phyloP scores from a whole-genome alignment of 2,329 filamentous ascomycete species.

The Hymenoscyphus linearis region DNA sequence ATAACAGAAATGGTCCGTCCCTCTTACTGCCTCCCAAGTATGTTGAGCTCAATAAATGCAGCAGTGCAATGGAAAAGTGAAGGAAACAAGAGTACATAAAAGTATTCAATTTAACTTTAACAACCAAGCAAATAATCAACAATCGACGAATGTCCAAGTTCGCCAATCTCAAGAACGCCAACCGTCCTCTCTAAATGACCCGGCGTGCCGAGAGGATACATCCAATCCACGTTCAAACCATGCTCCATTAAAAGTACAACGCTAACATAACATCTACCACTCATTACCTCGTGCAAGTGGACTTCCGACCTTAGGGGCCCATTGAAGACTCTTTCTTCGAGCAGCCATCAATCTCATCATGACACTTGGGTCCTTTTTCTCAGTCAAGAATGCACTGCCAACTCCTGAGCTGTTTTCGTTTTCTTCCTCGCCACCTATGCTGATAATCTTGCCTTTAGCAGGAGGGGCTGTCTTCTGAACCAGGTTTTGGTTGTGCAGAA shows the following conservation, averaged over 20 bases:
- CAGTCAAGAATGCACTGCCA: slow-evolving; percentile 40
- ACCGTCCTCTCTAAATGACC: neutral
- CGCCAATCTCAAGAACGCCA: neutral
- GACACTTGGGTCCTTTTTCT: slow-evolving; percentile 46
- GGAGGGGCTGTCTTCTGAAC: slow-evolving; percentile 31
- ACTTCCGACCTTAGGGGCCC: slow-evolving; percentile 69
- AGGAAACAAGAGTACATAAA: no score
- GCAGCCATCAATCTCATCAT: slow-evolving; percentile 56
- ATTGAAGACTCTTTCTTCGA: slow-evolving; percentile 71
- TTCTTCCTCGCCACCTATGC: neutral
- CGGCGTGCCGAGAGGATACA: neutral
- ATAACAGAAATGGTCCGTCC: no score
- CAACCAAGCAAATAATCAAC: neutral
- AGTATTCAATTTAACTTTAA: neutral
- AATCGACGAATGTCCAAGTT: neutral
- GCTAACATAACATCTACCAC: neutral
- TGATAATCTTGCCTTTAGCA: slow-evolving; percentile 21
- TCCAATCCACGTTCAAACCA: neutral
- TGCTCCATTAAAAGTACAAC: neutral
- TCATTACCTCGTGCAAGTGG: slow-evolving; percentile 50
- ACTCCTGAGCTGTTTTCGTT: neutral
- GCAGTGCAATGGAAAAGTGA: no score
- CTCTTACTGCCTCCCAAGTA: no score
- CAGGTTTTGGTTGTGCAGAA: slow-evolving; percentile 28
- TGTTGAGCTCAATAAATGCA: no score